Percentiles rank a stretch among this genome's conserved stretches.
phyloP scores from a whole-genome alignment of 306 rosid genomes.

The Castanea mollissima region DNA sequence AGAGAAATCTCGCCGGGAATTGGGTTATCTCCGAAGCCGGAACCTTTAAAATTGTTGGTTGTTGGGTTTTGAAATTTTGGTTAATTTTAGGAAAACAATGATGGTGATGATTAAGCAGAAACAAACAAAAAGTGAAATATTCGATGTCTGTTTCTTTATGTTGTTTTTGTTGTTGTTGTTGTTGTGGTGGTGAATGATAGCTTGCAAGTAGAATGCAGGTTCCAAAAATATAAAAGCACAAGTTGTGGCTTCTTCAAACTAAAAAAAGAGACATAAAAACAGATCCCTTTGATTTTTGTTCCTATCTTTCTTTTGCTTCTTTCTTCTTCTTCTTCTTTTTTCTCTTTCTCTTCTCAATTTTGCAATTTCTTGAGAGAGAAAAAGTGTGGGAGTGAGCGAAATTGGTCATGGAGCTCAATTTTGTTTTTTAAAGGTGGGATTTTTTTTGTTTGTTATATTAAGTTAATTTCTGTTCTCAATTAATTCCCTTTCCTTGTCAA shows the following conservation, averaged over 20 bases:
- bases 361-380: neutral
- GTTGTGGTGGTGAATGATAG: conserved; percentile 16
- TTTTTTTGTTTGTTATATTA: neutral
- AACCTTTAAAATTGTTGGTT: neutral
- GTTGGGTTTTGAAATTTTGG: neutral
- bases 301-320: neutral
- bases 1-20: conserved; percentile 53
- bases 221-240: neutral
- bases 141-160: neutral
- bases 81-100: neutral
- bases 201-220: conserved; percentile 14
- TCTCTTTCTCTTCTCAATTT: neutral
- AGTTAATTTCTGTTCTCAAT: conserved; percentile 4
- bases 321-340: neutral
- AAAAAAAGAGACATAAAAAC: too few species aligned
- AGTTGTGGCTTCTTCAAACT: neutral
- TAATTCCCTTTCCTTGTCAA: too few species aligned
- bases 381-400: neutral
- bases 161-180: neutral
- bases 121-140: neutral
- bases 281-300: conserved; percentile 16
- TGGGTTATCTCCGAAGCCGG: conserved; percentile 15
- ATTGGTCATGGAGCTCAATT: conserved; percentile 5
- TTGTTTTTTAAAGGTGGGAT: neutral
- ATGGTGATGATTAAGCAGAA: conserved; percentile 18